Percentiles rank a stretch among this genome's conserved stretches.
Conservation (phyloP, 2,329 filamentous ascomycete species). For the Teratosphaeria destructans region DNA sequence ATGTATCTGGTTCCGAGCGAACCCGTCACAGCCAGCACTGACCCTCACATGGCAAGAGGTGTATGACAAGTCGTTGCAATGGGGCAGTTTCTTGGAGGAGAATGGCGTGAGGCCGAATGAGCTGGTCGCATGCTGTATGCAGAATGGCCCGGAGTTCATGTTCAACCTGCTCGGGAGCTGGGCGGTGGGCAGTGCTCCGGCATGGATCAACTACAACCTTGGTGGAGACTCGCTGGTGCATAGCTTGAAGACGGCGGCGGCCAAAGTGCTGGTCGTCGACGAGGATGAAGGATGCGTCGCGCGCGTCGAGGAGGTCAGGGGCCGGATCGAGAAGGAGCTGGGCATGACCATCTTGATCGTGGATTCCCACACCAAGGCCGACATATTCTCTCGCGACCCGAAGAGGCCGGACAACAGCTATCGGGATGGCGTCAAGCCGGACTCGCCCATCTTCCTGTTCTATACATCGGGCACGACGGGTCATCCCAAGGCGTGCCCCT, state of each 20-base stretch:
- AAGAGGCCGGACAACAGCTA: conserved; percentile 46
- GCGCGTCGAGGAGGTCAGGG: conserved; percentile 45
- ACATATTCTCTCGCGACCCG: conserved; percentile 38
- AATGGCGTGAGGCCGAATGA: conserved; percentile 25
- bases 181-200: conserved; percentile 24
- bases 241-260: conserved; percentile 27
- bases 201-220: conserved; percentile 29
- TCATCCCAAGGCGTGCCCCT: conserved; percentile 59
- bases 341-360: conserved; percentile 49
- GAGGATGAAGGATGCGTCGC: conserved; percentile 40
- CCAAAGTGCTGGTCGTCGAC: conserved; percentile 37
- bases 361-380: conserved; percentile 37
- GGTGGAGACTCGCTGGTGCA: conserved; percentile 25
- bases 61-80: conserved; percentile 46
- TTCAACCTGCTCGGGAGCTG: conserved; percentile 21
- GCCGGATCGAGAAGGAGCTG: conserved; percentile 43
- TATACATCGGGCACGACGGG: conserved; percentile 72
- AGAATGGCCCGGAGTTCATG: conserved; percentile 28
- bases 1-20: conserved; percentile 54
- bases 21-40: conserved; percentile 23
- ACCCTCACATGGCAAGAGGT: conserved; percentile 48
- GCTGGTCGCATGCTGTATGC: conserved; percentile 24
- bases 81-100: conserved; percentile 49
- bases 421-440: conserved; percentile 40
- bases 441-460: conserved; percentile 53